A percentile compares a stretch with the other conserved stretches of the same genome.
These are phyloP conservation scores for Theobroma cacao DNA, from an alignment of 345 rosid genomes.

Conservation along the genomic window DNA sequence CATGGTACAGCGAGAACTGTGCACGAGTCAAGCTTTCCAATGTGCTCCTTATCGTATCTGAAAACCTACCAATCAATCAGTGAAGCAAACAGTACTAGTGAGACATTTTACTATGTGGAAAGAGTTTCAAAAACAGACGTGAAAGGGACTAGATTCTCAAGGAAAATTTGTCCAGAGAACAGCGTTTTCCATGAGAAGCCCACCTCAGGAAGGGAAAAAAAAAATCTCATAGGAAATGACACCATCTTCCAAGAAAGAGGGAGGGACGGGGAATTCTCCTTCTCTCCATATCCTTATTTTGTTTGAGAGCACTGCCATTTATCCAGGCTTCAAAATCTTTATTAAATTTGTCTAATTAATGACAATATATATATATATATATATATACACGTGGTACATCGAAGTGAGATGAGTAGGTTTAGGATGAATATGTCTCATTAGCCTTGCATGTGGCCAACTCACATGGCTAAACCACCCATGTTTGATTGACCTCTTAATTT, in stretches of 20 bases:
- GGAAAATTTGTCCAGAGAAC: neutral
- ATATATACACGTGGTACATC: too few species aligned
- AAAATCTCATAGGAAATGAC: constrained; percentile 1
- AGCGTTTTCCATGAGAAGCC: neutral
- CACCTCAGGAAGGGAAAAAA: constrained; percentile 13
- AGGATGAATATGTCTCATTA: neutral
- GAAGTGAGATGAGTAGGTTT: neutral
- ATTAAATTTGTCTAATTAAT: neutral
- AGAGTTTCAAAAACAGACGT: neutral
- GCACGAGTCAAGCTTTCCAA: neutral
- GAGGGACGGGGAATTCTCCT: neutral
- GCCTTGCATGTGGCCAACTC: neutral
- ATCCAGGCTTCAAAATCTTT: neutral
- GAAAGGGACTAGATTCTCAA: neutral
- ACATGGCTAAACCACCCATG: neutral
- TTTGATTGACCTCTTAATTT: neutral
- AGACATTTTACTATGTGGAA: neutral
- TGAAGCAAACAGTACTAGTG: neutral
- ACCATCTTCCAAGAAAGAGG: neutral
- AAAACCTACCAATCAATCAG: neutral
- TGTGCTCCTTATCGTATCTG: neutral
- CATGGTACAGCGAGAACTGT: neutral
- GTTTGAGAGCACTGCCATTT: neutral
- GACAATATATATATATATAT: too few species aligned
- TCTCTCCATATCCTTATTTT: neutral